Evolutionary conservation across 345 rosid genomes (phyloP), one percentile per base, ranked within the genome.

Genomic region (Linum usitatissimum): DNA sequence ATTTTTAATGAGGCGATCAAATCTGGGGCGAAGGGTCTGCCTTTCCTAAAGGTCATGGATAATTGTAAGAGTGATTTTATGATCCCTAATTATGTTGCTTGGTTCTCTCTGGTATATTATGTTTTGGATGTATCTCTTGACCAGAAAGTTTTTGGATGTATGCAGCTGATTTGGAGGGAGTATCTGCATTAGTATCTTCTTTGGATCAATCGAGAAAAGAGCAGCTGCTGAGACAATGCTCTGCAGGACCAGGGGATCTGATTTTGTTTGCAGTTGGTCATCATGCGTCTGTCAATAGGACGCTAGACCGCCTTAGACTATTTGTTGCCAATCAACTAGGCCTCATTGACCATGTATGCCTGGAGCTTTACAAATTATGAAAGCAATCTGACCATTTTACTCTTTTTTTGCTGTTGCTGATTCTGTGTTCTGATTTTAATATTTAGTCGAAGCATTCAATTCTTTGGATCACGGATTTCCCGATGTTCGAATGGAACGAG

Each of bases 401-500:
- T 30, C 34, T 3, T 28, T 48, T 48, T 58, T 19, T 18, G 62
- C 13, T 60, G 57, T 59, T 45, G 48, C 17, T 56, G 53, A 14
- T 63, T 66, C 51, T 42, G 30, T 21, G 42, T 38, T 38, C 63
- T 65, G 48, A 55, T 60, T 60, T 56, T 69, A 51, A 60, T 68
- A 31, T 76, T 63, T 75, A 93, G 96, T 84, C 89, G 71, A 84
- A 68, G 82, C 83, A 90, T 77, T 83, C 96, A 23, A 84, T 93
- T 66, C 82, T 93, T 5, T 93, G 99, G 99, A 85, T 93, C 63
- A 93, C 96, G 53, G 99, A 90, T 70, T 93, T 93, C 73, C 97
- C 99, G 8, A 86, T 93, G 97, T 93, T 93, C 48, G 94, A 90
- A 76, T 87, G 99, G 99, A 93, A 87, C 55, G 88, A 84, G 36